Conservation (phyloP, 371 early-diverging fungal genomes). For the Coemansia sp. region DNA sequence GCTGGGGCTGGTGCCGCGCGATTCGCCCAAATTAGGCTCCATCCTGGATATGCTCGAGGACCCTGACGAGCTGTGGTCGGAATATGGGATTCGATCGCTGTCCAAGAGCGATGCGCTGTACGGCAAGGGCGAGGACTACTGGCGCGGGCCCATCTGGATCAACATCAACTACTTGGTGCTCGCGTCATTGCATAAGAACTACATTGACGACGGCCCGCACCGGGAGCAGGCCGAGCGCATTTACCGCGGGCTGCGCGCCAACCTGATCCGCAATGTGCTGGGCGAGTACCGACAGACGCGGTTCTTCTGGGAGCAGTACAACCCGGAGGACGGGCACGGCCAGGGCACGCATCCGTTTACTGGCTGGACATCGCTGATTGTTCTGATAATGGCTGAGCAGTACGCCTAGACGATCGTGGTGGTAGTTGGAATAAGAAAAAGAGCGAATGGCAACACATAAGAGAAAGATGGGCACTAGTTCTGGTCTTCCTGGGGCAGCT, state of each 20-base stretch:
- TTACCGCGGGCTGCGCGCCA: conserved; percentile 73
- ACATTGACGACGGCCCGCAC: conserved; percentile 70
- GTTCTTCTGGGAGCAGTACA: conserved; percentile 94
- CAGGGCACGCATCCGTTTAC: conserved; percentile 91
- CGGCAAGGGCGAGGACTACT: conserved; percentile 87
- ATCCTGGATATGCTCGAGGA: conserved; percentile 74
- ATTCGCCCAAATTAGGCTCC: conserved; percentile 68
- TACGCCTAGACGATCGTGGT: conserved; percentile 7
- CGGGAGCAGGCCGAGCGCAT: conserved; percentile 67
- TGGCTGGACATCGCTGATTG: conserved; percentile 89
- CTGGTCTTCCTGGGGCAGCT: conserved; percentile 24
- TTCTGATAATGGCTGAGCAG: conserved; percentile 76
- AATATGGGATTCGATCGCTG: conserved; percentile 78
- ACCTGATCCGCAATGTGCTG: conserved; percentile 71
- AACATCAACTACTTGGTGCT: conserved; percentile 89
- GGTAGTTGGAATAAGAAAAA: no score
- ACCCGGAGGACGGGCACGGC: conserved; percentile 75
- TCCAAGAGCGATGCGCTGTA: conserved; percentile 73
- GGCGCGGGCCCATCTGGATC: conserved; percentile 96
- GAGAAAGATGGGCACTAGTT: neutral
- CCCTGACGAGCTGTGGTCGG: conserved; percentile 79
- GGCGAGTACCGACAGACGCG: conserved; percentile 79
- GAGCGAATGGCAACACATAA: neutral
- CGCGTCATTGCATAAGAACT: conserved; percentile 71
- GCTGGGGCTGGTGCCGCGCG: conserved; percentile 71